Base-by-base conservation (phyloP, 805 yeast species). In the Starmerella sirachaensis region DNA sequence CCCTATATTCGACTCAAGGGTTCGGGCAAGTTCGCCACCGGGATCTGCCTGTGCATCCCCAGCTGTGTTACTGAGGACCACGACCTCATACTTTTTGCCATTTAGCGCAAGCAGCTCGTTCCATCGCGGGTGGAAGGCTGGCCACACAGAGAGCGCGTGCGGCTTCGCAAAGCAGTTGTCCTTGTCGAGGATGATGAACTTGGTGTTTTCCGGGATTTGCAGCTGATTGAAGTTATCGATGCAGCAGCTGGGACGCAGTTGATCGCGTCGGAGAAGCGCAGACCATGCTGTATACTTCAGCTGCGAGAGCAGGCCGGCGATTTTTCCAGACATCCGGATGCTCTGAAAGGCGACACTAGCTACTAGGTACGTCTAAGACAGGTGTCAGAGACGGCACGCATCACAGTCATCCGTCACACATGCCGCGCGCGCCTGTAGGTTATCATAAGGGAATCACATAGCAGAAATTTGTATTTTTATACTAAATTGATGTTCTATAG, bases 151-250 rank as follows among this genome's bases (percentile, higher is more conserved):
- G 42, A 77, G 79, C 42, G 75, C 80, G 38, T 82, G 80, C 24
- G 86, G 86, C 41, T 71, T 69, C 5, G 98, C 93, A 56, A 91
- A 81, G 54, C 97, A 88, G 57, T 91, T 91, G 60, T 91, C 98
- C 56, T 91, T 91, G 54, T 91, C 98, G 18, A 91, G 63, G 0
- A 91, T 88, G 1, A 86, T 68, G 0, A 85, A 93, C 51, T 73
- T 77, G 40, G 82, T 78, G 29, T 33, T 33, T 2, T 18, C 18
- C 2, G 52, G 52, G 7, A 50, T 18, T 4, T 19, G 24, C 25
- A 51, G 37, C 5, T 46, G 48, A 12, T 24, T 28, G 32, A 51
- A 50, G 7, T 10, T 34, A 16, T 21, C 19, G 8, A 49, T 29
- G 4, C 36, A 16, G 17, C 22, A 30, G 2, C 51, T 50, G 5